Evolutionary conservation across 1,139 yeast species (phyloP), one percentile per base, ranked within the genome.

Genomic region (Pichia sp.): DNA sequence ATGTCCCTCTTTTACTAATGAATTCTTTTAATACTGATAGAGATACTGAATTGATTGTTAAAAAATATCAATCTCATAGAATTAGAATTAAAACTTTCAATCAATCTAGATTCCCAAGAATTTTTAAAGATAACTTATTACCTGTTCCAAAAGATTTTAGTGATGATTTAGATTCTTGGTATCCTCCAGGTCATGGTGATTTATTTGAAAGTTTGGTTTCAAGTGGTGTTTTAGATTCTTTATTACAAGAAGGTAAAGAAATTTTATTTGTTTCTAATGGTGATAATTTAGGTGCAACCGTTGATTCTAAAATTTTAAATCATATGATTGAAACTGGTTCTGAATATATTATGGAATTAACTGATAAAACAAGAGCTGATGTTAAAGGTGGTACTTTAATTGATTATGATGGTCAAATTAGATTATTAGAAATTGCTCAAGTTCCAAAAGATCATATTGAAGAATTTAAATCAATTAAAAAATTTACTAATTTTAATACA

Each of bases 101-200:
- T 73, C 98, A 91, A 72, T 88, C 96, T 25, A 79, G 94, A 57
- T 91, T 80, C 73, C 98, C 98, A 55, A 80, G 98, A 68, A 89
- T 91, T 51, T 85, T 76, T 70, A 87, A 84, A 69, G 98, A 91
- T 65, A 87, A 97, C 23, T 70, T 88, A 55, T 75, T 91, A 61
- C 98, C 98, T 27, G 96, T 91, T 33, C 97, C 98, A 46, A 76
- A 84, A 53, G 62, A 74, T 34, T 75, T 65, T 51, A 80, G 83
- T 47, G 96, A 88, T 60, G 71, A 76, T 33, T 74, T 84, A 57
- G 94, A 86, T 59, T 60, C 63, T 33, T 91, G 98, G 98, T 93
- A 91, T 65, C 98, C 98, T 40, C 98, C 98, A 21, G 98, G 98
- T 40, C 98, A 91, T 65, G 98, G 98, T 67, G 98, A 91, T 66